Evolutionary conservation across 768 basidiomycete genomes (phyloP), one percentile per base, ranked within the genome.

Genomic region (Pholiota microspora): DNA sequence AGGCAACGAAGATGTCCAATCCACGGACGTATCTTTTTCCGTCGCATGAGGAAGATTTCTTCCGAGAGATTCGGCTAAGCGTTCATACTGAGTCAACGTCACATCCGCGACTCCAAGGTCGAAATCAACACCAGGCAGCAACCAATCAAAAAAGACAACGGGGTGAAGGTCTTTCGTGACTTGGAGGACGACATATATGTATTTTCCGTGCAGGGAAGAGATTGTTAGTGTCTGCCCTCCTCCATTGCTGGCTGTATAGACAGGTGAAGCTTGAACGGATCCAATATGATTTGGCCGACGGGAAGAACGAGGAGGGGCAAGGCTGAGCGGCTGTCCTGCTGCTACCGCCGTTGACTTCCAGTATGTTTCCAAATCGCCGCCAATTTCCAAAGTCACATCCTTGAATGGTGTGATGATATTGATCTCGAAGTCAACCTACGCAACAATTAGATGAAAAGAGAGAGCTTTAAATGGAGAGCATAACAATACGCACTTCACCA

Each of bases 301-400:
- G 34, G 70, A 67, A 56, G 69, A 68, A 23, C 71, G 72, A 38
- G 75, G 70, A 50, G 67, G 69, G 42, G 65, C 72, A 59, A 69
- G 73, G 59, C 66, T 71, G 10, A 66, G 67, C 29, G 76, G 67
- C 12, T 82, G 76, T 16, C 74, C 73, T 2, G 81, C 76, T 15
- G 78, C 69, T 42, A 73, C 71, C 27, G 75, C 76, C 16, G 87
- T 84, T 2, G 94, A 95, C 73, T 98, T 98, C 97, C 97, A 99
- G 69, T 99, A 99, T 0, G 96, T 99, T 73, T 98, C 95, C 25
- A 98, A 82, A 49, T 91, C 86, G 23, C 97, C 96, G 21, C 94
- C 95, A 51, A 98, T 89, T 71, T 95, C 92, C 10, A 98, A 79
- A 54, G 93, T 93, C 46, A 94, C 92, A 2, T 92, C 94, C 54